phyloP scores from a whole-genome alignment of 2,329 filamentous ascomycete genomes.

The Aspergillus transmontanensis region DNA sequence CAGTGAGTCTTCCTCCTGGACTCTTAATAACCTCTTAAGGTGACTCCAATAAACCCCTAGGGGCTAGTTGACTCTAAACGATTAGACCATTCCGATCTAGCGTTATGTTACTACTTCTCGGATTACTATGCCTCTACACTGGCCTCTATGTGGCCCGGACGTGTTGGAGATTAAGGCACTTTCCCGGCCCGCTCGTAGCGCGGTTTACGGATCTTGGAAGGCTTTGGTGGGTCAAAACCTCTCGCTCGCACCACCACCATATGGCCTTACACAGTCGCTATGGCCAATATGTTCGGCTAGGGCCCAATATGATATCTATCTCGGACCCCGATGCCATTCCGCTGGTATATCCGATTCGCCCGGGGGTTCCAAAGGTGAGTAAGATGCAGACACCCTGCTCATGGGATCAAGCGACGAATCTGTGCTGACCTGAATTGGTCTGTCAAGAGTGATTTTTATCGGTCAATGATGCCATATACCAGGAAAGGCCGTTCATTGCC shows the following conservation, averaged over 20 bases:
- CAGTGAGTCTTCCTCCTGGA: neutral
- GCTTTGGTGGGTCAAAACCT: conserved; percentile 1
- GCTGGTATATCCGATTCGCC: conserved; percentile 27
- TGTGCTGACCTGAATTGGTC: neutral
- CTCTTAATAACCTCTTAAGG: neutral
- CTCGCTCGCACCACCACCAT: conserved; percentile 5
- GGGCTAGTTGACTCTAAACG: neutral
- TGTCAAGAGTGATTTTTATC: conserved; percentile 25
- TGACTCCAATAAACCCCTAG: neutral
- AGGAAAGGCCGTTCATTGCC: conserved; percentile 17
- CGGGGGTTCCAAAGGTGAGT: conserved; percentile 1
- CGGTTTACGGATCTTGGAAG: conserved; percentile 5
- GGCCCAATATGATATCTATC: conserved; percentile 31
- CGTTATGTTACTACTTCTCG: neutral
- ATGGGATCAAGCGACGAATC: neutral
- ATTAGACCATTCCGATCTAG: neutral
- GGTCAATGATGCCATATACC: conserved; percentile 10
- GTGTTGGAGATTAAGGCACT: conserved; percentile 14
- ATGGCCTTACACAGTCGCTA: conserved; percentile 14
- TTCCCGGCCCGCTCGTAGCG: conserved; percentile 11
- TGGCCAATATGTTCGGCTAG: conserved; percentile 29
- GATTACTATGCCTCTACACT: neutral
- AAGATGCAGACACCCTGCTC: neutral
- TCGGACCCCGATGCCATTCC: conserved; percentile 7
- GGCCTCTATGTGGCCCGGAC: neutral